Percentiles rank a stretch among this genome's conserved stretches.
These are phyloP conservation scores for Camillea tinctor DNA, from an alignment of 2,329 filamentous ascomycete species.

Conservation along the genomic window DNA sequence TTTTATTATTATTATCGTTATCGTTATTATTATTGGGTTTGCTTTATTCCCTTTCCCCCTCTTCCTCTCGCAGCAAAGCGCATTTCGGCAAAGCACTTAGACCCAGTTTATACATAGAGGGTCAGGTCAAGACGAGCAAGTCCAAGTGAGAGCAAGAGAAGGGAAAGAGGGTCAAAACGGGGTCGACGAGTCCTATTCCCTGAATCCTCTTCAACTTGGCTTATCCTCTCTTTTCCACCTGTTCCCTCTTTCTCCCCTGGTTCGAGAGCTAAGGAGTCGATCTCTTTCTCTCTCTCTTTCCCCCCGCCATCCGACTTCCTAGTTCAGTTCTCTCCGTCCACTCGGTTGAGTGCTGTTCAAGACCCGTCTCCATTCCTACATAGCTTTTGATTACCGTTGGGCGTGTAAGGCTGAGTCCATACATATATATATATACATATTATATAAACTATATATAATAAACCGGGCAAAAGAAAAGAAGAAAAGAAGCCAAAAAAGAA, in stretches of 20 bases:
- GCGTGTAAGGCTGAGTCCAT: not conserved
- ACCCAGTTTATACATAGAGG: not conserved
- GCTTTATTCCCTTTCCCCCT: not conserved
- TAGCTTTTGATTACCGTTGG: not conserved
- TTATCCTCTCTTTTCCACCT: not conserved
- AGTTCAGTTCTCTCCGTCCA: not conserved
- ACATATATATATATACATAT: constrained; percentile 1
- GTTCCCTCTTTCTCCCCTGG: not conserved
- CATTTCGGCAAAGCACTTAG: not conserved
- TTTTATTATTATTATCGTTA: not conserved
- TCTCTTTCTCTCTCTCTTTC: not conserved
- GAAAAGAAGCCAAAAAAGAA: too few relatives aligned
- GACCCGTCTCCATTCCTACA: not conserved
- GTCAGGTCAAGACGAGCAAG: not conserved
- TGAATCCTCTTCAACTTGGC: not conserved
- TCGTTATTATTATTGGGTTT: too few relatives aligned
- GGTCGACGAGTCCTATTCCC: too few relatives aligned
- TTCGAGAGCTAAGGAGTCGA: not conserved
- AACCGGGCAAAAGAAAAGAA: too few relatives aligned
- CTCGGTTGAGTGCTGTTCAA: not conserved
- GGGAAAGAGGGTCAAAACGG: not conserved
- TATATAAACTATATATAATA: too few relatives aligned
- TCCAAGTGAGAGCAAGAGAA: not conserved
- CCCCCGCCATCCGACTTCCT: not conserved
- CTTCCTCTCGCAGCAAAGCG: not conserved